A percentile compares a stretch with the other conserved stretches of the same genome.
Evolutionary conservation across 2,329 filamentous ascomycete species (phyloP).

Genomic region (Monilinia fructicola): DNA sequence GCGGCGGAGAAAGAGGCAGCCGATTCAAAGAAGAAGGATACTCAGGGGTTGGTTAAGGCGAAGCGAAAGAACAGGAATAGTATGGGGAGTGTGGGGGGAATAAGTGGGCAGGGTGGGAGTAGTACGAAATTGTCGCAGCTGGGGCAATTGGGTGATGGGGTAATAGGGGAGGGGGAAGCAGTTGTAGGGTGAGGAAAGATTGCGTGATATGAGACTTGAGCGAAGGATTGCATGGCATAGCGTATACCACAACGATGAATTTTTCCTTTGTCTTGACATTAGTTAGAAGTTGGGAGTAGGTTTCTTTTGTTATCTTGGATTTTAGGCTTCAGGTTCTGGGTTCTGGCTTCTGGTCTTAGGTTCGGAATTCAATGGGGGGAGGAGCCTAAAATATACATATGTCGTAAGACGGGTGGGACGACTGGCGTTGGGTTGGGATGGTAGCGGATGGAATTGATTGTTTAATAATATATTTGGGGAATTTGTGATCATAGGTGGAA

Average conservation of each 20-base stretch:
- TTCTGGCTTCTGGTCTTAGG: no score
- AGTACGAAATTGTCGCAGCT: constrained; percentile 6
- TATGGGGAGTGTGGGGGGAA: constrained; percentile 25
- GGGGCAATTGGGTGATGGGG: neutral
- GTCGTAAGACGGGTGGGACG: constrained; percentile 13
- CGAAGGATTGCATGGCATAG: neutral
- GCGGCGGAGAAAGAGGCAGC: constrained; percentile 35
- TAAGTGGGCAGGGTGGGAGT: constrained; percentile 2
- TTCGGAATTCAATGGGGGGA: neutral
- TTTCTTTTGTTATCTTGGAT: constrained; percentile 4
- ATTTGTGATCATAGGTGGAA: neutral
- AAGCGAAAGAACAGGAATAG: constrained; percentile 33
- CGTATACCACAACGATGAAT: neutral
- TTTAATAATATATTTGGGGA: neutral
- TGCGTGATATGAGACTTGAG: neutral
- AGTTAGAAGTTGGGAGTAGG: neutral
- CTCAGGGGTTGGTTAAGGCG: constrained; percentile 25
- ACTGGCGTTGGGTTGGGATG: constrained; percentile 6
- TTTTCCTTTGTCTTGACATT: neutral
- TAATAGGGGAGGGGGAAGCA: neutral
- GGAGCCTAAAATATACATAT: constrained; percentile 16
- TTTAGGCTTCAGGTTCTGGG: neutral
- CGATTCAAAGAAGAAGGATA: constrained; percentile 26
- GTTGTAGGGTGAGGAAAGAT: neutral
- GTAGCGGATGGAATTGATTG: neutral